A percentile compares a stretch with the other conserved stretches of the same genome.
Conservation (phyloP, 148 eudicot species). For the Gaultheria prostrata region DNA sequence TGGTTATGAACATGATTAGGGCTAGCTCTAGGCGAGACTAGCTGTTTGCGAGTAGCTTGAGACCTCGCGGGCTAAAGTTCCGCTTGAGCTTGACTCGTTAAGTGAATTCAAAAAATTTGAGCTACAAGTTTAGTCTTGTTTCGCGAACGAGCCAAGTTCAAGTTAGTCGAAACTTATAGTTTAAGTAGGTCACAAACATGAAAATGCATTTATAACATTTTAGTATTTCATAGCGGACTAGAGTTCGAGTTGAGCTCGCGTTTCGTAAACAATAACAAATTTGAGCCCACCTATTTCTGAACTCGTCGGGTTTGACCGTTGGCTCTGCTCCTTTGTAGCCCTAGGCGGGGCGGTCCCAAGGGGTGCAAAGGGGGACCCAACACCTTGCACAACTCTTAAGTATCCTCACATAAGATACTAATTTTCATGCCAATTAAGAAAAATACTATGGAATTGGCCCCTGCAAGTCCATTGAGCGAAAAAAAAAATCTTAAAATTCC, state of each 20-base stretch:
- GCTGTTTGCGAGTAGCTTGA: not conserved
- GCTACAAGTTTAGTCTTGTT: not conserved
- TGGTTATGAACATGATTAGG: not conserved
- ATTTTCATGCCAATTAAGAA: too few species aligned
- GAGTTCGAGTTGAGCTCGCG: not conserved
- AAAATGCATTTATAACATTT: too few species aligned
- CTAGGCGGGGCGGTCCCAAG: too few species aligned
- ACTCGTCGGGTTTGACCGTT: not conserved
- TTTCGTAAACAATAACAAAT: too few species aligned
- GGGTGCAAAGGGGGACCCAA: too few species aligned
- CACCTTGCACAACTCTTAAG: too few species aligned
- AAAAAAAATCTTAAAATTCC: too few species aligned
- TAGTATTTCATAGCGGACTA: too few species aligned
- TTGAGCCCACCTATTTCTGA: not conserved
- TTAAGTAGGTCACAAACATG: not conserved
- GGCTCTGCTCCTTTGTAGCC: not conserved
- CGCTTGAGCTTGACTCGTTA: not conserved
- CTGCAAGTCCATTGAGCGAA: too few species aligned
- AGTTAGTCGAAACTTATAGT: not conserved
- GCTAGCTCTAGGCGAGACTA: not conserved
- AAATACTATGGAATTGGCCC: too few species aligned
- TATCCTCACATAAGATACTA: too few species aligned
- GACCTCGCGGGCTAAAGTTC: not conserved
- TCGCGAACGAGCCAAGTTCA: not conserved
- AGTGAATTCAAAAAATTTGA: not conserved